Evolutionary conservation across 345 rosid species (phyloP).

Genomic region (Conringia planisiliqua): DNA sequence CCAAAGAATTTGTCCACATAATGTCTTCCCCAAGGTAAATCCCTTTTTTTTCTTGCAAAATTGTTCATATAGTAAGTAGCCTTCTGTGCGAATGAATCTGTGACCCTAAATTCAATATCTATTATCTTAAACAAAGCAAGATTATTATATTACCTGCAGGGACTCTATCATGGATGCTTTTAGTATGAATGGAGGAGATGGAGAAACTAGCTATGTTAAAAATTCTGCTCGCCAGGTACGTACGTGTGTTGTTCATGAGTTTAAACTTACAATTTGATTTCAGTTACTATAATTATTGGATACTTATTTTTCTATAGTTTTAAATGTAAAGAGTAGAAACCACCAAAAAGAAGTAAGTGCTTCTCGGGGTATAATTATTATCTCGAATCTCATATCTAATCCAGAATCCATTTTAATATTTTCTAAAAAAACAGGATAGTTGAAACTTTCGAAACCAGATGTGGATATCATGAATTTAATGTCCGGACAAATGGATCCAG

Average conservation of each 20-base stretch:
- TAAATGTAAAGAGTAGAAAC: background rate
- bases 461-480: no score
- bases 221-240: background rate
- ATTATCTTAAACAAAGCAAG: background rate
- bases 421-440: no score
- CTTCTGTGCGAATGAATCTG: background rate
- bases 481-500: no score
- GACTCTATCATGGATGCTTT: background rate
- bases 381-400: no score
- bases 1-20: background rate
- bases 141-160: background rate
- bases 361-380: no score
- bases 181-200: slow-evolving; percentile 11
- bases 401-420: no score
- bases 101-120: background rate
- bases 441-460: no score
- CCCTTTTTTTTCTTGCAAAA: no score
- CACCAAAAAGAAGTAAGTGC: background rate
- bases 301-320: background rate
- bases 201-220: slow-evolving; percentile 1
- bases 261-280: background rate
- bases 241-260: background rate
- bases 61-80: background rate
- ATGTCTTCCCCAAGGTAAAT: background rate
- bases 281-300: background rate